Evolutionary conservation across 192 early-diverging fungal genomes (phyloP).

Genomic region (Diversispora eburnea): DNA sequence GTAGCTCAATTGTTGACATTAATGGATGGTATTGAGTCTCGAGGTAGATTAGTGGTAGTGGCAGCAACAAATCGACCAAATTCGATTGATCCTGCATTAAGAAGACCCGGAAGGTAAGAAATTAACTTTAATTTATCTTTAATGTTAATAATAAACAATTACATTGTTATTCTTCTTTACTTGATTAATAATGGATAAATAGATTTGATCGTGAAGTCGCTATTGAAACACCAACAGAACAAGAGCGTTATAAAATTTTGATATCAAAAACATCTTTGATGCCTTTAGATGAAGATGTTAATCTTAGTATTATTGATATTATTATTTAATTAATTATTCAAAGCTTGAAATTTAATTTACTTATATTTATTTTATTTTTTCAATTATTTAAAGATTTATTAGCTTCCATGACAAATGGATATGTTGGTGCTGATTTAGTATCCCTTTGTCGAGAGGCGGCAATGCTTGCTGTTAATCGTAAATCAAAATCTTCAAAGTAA

Average conservation of each 20-base stretch:
- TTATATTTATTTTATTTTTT: too few relatives aligned
- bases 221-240: slow-evolving; percentile 71
- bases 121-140: not conserved
- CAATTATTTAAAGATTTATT: slow-evolving; percentile 31
- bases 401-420: slow-evolving; percentile 77
- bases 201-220: slow-evolving; percentile 83
- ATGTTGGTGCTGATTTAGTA: slow-evolving; percentile 89
- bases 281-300: slow-evolving; percentile 49
- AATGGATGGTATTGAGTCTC: slow-evolving; percentile 77
- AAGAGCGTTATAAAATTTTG: slow-evolving; percentile 62
- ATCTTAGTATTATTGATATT: slow-evolving; percentile 37
- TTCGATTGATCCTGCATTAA: slow-evolving; percentile 74
- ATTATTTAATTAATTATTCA: not conserved
- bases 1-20: slow-evolving; percentile 86
- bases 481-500: not conserved
- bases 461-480: slow-evolving; percentile 45
- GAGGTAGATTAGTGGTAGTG: slow-evolving; percentile 66
- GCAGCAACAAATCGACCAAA: slow-evolving; percentile 91
- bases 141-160: not conserved
- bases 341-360: slow-evolving; percentile 11
- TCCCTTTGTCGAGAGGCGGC: slow-evolving; percentile 83
- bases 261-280: slow-evolving; percentile 51
- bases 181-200: not conserved
- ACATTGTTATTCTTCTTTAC: not conserved
- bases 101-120: slow-evolving; percentile 73